A percentile compares a stretch with the other conserved stretches of the same genome.
Conservation (phyloP, 2,329 filamentous ascomycete genomes). For the Botrytis paeoniae region DNA sequence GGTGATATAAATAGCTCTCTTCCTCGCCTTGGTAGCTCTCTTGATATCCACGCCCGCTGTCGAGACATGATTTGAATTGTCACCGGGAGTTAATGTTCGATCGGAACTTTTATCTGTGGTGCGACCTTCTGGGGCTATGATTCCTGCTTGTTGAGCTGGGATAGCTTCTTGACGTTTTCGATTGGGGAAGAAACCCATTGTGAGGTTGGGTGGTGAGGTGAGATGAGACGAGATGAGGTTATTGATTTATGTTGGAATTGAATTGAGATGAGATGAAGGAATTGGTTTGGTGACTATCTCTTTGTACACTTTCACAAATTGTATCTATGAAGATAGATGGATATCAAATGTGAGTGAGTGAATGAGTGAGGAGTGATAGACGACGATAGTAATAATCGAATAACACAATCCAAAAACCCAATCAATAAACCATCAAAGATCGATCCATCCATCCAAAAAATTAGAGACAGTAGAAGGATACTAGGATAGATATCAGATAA, state of each 20-base stretch:
- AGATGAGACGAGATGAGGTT: slow-evolving; percentile 28
- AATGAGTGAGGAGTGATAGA: too few relatives aligned
- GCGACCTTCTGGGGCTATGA: slow-evolving; percentile 16
- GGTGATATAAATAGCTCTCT: slow-evolving; percentile 56
- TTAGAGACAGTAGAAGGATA: background rate
- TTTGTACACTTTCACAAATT: background rate
- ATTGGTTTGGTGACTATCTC: background rate
- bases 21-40: slow-evolving; percentile 51
- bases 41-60: slow-evolving; percentile 40
- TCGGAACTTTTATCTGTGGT: slow-evolving; percentile 23
- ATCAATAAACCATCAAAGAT: background rate
- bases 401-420: background rate
- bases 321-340: background rate
- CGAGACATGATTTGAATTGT: slow-evolving; percentile 20
- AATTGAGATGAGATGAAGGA: background rate
- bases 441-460: background rate
- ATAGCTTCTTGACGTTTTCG: slow-evolving; percentile 22
- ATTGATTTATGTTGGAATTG: background rate
- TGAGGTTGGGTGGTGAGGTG: slow-evolving; percentile 33
- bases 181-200: slow-evolving; percentile 31
- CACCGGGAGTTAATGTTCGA: slow-evolving; percentile 29
- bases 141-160: slow-evolving; percentile 22
- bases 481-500: background rate
- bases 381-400: background rate
- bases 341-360: background rate